phyloP scores from a whole-genome alignment of 768 basidiomycete species.

The Auricularia sp. region DNA sequence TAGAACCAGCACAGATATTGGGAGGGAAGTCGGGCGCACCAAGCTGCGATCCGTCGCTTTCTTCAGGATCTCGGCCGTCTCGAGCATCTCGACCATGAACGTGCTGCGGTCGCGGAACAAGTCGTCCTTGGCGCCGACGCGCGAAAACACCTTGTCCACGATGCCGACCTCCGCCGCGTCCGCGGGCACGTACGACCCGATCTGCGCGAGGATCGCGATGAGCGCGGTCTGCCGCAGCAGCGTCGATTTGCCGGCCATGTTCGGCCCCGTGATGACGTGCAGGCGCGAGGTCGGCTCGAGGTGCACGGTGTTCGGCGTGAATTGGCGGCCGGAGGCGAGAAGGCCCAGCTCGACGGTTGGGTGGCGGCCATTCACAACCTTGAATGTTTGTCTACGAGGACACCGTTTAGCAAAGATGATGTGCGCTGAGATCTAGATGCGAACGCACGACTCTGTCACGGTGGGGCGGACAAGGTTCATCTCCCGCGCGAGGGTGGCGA shows the following conservation, averaged over 20 bases:
- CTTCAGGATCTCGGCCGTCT: slow-evolving; percentile 82
- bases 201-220: slow-evolving; percentile 81
- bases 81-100: slow-evolving; percentile 98
- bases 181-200: slow-evolving; percentile 90
- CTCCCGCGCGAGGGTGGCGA: slow-evolving; percentile 71
- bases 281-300: slow-evolving; percentile 52
- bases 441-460: slow-evolving; percentile 56
- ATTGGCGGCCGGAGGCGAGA: slow-evolving; percentile 58
- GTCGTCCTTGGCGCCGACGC: slow-evolving; percentile 92
- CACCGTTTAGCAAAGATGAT: not conserved
- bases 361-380: slow-evolving; percentile 72
- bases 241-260: slow-evolving; percentile 94
- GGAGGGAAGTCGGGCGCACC: slow-evolving; percentile 32
- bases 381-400: too few species aligned
- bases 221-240: slow-evolving; percentile 85
- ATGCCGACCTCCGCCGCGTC: slow-evolving; percentile 70
- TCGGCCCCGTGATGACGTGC: slow-evolving; percentile 87
- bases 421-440: not conserved
- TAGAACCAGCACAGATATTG: not conserved
- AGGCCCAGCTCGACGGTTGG: slow-evolving; percentile 89
- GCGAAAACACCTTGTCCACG: slow-evolving; percentile 86
- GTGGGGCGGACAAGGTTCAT: slow-evolving; percentile 65
- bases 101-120: slow-evolving; percentile 88
- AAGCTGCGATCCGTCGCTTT: slow-evolving; percentile 76
- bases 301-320: slow-evolving; percentile 72